phyloP scores from a whole-genome alignment of 78 protist species.

The Tieghemostelium lacteum region DNA sequence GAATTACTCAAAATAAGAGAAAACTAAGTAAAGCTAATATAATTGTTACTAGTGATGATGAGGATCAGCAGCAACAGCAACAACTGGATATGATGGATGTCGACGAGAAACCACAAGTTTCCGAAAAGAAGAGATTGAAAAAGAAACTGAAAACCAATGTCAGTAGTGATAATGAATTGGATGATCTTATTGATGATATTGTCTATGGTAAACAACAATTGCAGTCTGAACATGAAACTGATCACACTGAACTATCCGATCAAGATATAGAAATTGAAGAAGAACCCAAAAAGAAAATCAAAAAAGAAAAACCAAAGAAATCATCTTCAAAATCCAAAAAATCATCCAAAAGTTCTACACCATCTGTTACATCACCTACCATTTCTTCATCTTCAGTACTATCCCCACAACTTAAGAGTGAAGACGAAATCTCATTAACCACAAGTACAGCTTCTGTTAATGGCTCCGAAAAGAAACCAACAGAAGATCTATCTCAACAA shows the following conservation, averaged over 20 bases:
- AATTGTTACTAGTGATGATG: no score
- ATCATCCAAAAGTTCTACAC: neutral
- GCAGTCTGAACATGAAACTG: conserved; percentile 8
- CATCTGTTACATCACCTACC: neutral
- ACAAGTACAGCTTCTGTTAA: no score
- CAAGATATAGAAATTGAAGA: neutral
- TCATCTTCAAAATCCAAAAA: neutral
- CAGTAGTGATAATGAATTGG: neutral
- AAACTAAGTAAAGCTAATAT: no score
- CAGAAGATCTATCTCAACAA: neutral
- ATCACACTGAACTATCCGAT: no score
- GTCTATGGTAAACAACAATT: neutral
- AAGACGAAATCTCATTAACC: no score
- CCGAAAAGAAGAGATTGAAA: no score
- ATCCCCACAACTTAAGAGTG: no score
- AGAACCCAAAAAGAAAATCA: neutral
- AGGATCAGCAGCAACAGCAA: no score
- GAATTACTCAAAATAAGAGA: no score
- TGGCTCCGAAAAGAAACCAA: neutral
- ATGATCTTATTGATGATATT: neutral
- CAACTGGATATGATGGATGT: no score
- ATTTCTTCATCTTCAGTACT: no score
- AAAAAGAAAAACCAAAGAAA: neutral
- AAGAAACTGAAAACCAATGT: neutral
- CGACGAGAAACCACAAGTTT: no score